A percentile compares a stretch with the other conserved stretches of the same genome.
Conservation (phyloP, 75 land plant species). For the Selaginella tamariscina region DNA sequence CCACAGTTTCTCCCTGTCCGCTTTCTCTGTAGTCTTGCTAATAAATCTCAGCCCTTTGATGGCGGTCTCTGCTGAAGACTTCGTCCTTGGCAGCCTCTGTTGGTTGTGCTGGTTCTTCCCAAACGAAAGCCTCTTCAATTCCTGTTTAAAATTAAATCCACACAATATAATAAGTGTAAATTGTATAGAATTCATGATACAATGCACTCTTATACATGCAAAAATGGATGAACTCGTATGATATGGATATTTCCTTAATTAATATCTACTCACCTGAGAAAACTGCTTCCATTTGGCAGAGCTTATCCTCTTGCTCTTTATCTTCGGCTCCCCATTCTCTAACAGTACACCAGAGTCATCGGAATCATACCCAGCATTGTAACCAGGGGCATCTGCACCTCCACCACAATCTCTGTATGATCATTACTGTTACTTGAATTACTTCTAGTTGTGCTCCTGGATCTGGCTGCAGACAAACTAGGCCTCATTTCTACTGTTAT, state of each 20-base stretch:
- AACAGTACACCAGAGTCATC: neutral
- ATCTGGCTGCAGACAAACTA: neutral
- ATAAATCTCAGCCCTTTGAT: slow-evolving; percentile 63
- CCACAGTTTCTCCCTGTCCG: slow-evolving; percentile 34
- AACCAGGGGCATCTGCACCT: neutral
- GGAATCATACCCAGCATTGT: neutral
- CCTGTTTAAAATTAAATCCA: too few species aligned
- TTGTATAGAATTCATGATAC: too few species aligned
- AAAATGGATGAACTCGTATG: too few species aligned
- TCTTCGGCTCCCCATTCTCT: neutral
- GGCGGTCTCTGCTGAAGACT: slow-evolving; percentile 50
- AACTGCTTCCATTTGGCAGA: neutral
- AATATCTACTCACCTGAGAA: too few species aligned
- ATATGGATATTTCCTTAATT: too few species aligned
- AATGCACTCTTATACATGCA: too few species aligned
- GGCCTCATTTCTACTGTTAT: neutral
- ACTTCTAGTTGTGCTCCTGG: neutral
- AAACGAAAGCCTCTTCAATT: neutral
- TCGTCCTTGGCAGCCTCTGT: slow-evolving; percentile 32
- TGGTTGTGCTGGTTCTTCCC: neutral
- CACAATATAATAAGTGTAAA: too few species aligned
- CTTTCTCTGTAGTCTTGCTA: slow-evolving; percentile 34
- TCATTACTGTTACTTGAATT: neutral
- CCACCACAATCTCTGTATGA: neutral
- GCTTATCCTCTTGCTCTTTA: neutral